Evolutionary conservation across 2,329 filamentous ascomycete species (phyloP).

Genomic region (Hymenoscyphus fructigenus): DNA sequence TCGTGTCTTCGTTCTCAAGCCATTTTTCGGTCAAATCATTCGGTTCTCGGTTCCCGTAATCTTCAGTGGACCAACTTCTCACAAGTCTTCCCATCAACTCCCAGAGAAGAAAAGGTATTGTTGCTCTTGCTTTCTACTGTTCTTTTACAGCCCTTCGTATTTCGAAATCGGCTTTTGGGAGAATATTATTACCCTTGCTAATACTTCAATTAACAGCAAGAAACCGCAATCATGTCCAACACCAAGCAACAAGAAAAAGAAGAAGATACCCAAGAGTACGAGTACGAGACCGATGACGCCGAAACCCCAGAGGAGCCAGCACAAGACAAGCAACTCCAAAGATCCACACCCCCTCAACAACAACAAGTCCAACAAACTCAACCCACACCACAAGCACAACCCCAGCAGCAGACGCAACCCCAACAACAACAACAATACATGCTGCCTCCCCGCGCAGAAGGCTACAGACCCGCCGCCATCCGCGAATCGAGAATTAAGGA

Average conservation of each 20-base stretch:
- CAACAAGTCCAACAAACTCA: constrained; percentile 5
- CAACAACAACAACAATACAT: constrained; percentile 6
- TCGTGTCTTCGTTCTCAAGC: neutral
- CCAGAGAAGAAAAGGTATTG: constrained; percentile 1
- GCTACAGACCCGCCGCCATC: constrained; percentile 22
- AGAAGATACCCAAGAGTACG: neutral
- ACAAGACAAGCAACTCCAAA: neutral
- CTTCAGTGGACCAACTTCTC: neutral
- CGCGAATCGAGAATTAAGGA: constrained; percentile 39
- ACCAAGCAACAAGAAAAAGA: neutral
- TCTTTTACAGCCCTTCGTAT: neutral
- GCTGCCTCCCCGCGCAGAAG: constrained; percentile 18
- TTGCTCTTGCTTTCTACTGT: neutral
- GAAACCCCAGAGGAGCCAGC: neutral
- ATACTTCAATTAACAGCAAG: neutral
- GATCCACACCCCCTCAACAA: neutral
- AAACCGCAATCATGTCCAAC: neutral
- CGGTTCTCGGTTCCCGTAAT: neutral
- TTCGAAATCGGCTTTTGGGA: neutral
- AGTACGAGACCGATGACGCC: neutral
- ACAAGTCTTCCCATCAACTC: neutral
- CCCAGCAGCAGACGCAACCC: neutral
- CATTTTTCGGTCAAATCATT: constrained; percentile 1
- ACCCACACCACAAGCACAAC: neutral
- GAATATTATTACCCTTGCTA: neutral